These are phyloP conservation scores for Solanum sitiens DNA, from an alignment of 257 asterid species.

Conservation along the genomic window DNA sequence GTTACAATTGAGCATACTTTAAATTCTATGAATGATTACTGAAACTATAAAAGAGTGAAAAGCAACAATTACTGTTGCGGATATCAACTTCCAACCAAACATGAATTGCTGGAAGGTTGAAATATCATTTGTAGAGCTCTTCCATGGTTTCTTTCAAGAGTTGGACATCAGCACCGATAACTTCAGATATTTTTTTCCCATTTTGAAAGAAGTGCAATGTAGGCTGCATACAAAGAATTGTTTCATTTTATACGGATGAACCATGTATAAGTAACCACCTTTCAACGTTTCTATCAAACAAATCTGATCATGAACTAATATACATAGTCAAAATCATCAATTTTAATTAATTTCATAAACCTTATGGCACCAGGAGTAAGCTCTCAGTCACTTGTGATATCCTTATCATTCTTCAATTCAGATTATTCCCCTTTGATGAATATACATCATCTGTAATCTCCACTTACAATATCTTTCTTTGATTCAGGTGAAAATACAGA, in stretches of 20 bases:
- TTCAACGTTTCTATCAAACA: not conserved
- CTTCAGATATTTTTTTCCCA: conserved; percentile 67
- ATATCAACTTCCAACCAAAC: not conserved
- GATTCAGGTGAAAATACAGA: not conserved
- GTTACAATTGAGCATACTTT: not conserved
- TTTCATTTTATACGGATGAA: not conserved
- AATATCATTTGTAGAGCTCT: conserved; percentile 49
- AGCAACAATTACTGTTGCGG: not conserved
- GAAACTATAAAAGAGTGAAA: not conserved
- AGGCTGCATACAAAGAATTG: conserved; percentile 48
- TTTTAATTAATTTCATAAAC: not conserved
- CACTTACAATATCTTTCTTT: not conserved
- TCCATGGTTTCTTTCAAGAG: conserved; percentile 73
- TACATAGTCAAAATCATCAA: not conserved
- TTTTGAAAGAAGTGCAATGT: conserved; percentile 80
- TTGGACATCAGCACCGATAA: conserved; percentile 74
- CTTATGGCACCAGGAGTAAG: not conserved
- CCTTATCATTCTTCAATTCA: not conserved
- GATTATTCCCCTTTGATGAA: not conserved
- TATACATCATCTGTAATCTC: not conserved
- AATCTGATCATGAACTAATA: not conserved
- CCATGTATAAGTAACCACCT: not conserved
- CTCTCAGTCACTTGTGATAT: not conserved
- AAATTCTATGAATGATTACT: not conserved
- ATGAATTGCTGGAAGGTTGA: not conserved